Percentiles rank a stretch among this genome's conserved stretches.
Evolutionary conservation across 176 grass and related monocot genomes (phyloP).

Genomic region (Musa beccarii): DNA sequence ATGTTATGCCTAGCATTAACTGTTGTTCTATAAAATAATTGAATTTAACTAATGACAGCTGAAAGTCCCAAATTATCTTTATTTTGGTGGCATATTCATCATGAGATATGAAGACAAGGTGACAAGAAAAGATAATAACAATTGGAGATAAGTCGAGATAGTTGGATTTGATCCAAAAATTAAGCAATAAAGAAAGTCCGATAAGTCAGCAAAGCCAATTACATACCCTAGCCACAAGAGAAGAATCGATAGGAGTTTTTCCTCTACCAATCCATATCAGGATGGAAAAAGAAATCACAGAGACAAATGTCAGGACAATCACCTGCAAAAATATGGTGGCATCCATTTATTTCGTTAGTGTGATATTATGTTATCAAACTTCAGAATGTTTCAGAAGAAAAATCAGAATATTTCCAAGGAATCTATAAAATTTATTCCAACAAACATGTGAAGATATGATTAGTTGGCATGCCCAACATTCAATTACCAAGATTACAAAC

Average conservation of each 20-base stretch:
- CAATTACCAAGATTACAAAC: constrained; percentile 86
- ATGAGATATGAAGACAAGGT: too few species aligned
- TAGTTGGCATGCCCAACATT: not conserved
- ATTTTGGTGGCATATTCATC: too few species aligned
- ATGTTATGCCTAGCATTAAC: too few species aligned
- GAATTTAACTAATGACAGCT: too few species aligned
- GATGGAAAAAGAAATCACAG: constrained; percentile 66
- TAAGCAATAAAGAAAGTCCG: not conserved
- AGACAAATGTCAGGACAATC: constrained; percentile 70
- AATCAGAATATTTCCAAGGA: not conserved
- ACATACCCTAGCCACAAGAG: constrained; percentile 63
- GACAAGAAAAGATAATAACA: too few species aligned
- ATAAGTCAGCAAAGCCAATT: not conserved
- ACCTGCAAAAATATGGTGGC: constrained; percentile 40
- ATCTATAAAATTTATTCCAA: not conserved
- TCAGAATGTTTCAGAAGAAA: not conserved
- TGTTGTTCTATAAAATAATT: too few species aligned
- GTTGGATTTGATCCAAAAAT: too few species aligned
- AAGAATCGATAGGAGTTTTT: constrained; percentile 82
- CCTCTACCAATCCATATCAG: constrained; percentile 93
- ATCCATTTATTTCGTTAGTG: not conserved
- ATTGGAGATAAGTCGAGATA: too few species aligned
- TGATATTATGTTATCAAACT: not conserved
- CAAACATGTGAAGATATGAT: constrained; percentile 11
- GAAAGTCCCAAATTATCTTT: too few species aligned